Evolutionary conservation across 176 grass and related monocot genomes (phyloP), one percentile per base, ranked within the genome.

Genomic region (Metroxylon sagu): DNA sequence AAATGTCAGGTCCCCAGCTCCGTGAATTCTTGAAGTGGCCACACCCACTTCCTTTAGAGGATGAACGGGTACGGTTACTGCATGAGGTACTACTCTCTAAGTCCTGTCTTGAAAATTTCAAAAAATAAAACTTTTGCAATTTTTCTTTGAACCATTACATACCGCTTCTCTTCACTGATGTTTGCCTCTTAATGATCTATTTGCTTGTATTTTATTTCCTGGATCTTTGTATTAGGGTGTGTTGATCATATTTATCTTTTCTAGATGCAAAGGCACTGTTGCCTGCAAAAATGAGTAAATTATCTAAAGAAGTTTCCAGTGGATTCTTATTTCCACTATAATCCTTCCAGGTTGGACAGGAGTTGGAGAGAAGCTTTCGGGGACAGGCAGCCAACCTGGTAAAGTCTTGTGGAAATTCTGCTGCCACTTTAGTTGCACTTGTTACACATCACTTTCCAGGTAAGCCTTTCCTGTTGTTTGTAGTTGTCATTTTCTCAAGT

Each of bases 391-490:
- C 81, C 70, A 97, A 88, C 84, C 78, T 92, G 35, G 84, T 97
- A 64, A 88, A 81, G 57, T 79, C 87, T 57, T 79, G 84, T 67
- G 70, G 56, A 66, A 95, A 87, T 71, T 95, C 86, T 64, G 91
- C 91, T 82, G 76, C 74, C 27, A 68, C 56, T 77, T 74, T 96
- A 28, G 77, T 90, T 59, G 72, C 82, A 65, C 64, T 90, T 59
- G 80, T 96, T 49, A 73, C 87, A 52, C 76, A 81, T n/a, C 81
- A 98, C 71, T 92, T 98, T 82, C 87, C 93, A 54, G 87, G 93
- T 98, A 82, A 79, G 18, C 30, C 10, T 30, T 17, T 25, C 5
- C 50, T 39, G 16, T 30, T 19, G 18, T 67, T 35, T 35, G 35
- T 18, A 30, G 18, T 53, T 60, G 49, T 66, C 26, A 43, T 43